Conservation (phyloP, 768 basidiomycete species). For the Amanita fuliginea region DNA sequence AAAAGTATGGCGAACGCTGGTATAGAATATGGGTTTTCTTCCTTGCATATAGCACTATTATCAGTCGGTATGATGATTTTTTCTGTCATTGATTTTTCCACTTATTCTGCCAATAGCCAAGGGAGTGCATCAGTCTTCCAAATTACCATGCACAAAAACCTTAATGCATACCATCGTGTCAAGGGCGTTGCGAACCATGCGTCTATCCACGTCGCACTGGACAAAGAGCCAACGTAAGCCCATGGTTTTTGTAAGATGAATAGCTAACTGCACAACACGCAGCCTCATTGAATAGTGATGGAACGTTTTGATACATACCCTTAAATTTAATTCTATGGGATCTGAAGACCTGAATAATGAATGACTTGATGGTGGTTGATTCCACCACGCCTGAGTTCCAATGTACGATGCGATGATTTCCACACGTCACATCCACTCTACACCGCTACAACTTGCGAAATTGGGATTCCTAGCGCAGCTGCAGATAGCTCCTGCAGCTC, state of each 20-base stretch:
- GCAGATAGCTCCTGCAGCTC: too few species aligned
- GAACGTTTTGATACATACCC: neutral
- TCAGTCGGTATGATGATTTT: conserved; percentile 44
- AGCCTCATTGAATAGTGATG: conserved; percentile 2
- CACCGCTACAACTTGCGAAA: too few species aligned
- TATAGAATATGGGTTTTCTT: conserved; percentile 97
- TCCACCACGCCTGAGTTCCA: too few species aligned
- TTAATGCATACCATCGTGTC: conserved; percentile 91
- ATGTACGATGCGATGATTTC: too few species aligned
- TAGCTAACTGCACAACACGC: neutral
- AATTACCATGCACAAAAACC: conserved; percentile 95
- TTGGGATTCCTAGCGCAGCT: too few species aligned
- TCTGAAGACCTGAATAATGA: too few species aligned
- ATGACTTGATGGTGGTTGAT: too few species aligned
- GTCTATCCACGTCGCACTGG: conserved; percentile 63
- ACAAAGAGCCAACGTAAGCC: conserved; percentile 39
- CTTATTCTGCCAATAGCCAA: conserved; percentile 37
- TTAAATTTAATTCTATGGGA: neutral
- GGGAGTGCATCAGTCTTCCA: conserved; percentile 93
- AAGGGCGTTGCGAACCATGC: conserved; percentile 73
- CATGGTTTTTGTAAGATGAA: neutral
- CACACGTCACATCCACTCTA: too few species aligned
- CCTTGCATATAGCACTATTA: conserved; percentile 86
- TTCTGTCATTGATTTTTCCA: conserved; percentile 2
- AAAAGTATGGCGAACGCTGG: conserved; percentile 88